A percentile compares a stretch with the other conserved stretches of the same genome.
phyloP scores from a whole-genome alignment of 1,284 basidiomycete species.

The Chiua sp. region DNA sequence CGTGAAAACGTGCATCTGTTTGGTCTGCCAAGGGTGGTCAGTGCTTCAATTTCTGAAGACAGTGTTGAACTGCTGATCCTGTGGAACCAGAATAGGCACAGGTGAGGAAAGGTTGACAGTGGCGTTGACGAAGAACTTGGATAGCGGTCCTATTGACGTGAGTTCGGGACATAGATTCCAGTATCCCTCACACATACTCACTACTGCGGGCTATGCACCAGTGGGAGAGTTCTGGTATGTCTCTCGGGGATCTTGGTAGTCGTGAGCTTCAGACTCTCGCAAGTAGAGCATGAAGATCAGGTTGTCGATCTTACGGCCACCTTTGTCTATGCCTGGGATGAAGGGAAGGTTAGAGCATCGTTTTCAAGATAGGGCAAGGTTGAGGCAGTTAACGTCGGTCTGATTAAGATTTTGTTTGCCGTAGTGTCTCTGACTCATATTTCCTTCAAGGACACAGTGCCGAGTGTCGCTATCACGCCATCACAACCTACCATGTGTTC shows the following conservation, averaged over 20 bases:
- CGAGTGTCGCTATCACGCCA: too few relatives aligned
- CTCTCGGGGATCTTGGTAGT: conserved; percentile 31
- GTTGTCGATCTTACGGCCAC: conserved; percentile 68
- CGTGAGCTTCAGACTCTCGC: conserved; percentile 21
- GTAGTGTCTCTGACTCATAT: conserved; percentile 4
- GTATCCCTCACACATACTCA: conserved; percentile 54
- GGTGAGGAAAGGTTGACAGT: too few relatives aligned
- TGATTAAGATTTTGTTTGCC: conserved; percentile 48
- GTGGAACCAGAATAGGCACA: too few relatives aligned
- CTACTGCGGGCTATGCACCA: conserved; percentile 38
- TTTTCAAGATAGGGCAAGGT: conserved; percentile 70
- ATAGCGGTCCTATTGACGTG: too few relatives aligned
- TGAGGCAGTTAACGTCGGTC: conserved; percentile 64
- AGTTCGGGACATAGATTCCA: too few relatives aligned
- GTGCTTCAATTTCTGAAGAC: conserved; percentile 5
- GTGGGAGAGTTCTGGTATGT: conserved; percentile 38
- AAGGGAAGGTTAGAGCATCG: conserved; percentile 57
- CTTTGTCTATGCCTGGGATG: conserved; percentile 77
- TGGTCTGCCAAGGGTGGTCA: not conserved
- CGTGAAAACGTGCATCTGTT: conserved; percentile 22
- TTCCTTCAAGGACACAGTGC: too few relatives aligned
- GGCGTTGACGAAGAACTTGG: too few relatives aligned
- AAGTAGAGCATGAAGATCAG: conserved; percentile 31
- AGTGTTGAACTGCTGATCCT: too few relatives aligned
- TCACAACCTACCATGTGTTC: too few relatives aligned